phyloP scores from a whole-genome alignment of 169 alveolate species.

The Miamiensis avidus region DNA sequence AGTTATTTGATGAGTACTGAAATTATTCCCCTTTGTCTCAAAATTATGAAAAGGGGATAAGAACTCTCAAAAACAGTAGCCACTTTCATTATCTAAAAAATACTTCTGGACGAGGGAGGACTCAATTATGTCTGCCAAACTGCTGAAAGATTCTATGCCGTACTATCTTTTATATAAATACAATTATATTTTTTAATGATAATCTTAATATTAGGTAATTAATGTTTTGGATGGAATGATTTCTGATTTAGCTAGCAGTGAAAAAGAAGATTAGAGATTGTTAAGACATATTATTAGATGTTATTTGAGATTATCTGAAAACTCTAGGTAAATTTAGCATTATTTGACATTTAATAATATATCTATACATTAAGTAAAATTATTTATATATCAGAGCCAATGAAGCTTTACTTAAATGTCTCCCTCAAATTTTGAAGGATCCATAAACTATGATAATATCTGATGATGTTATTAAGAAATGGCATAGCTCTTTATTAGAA shows the following conservation, averaged over 20 bases:
- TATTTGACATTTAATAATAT: neutral
- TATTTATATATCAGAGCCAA: conserved; percentile 32
- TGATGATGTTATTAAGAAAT: conserved; percentile 36
- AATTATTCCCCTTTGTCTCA: conserved; percentile 97
- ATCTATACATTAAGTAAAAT: neutral
- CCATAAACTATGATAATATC: conserved; percentile 25
- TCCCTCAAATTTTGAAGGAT: conserved; percentile 37
- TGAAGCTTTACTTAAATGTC: conserved; percentile 32
- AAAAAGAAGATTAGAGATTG: conserved; percentile 79
- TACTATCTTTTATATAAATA: conserved; percentile 32
- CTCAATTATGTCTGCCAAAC: conserved; percentile 95
- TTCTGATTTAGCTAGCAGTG: conserved; percentile 57
- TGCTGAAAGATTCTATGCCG: conserved; percentile 98
- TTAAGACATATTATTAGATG: conserved; percentile 96
- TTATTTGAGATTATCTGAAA: conserved; percentile 96
- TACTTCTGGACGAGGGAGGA: conserved; percentile 96
- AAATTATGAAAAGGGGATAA: conserved; percentile 99
- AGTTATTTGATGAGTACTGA: conserved; percentile 95
- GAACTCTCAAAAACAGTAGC: conserved; percentile 98
- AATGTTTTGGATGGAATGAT: conserved; percentile 96
- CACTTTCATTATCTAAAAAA: conserved; percentile 98
- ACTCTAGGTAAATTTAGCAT: conserved; percentile 68
- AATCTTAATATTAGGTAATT: conserved; percentile 40
- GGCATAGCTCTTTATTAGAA: conserved; percentile 32
- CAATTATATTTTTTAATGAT: neutral